Conservation (phyloP, 176 grass and related monocot species). For the Ananas comosus region DNA sequence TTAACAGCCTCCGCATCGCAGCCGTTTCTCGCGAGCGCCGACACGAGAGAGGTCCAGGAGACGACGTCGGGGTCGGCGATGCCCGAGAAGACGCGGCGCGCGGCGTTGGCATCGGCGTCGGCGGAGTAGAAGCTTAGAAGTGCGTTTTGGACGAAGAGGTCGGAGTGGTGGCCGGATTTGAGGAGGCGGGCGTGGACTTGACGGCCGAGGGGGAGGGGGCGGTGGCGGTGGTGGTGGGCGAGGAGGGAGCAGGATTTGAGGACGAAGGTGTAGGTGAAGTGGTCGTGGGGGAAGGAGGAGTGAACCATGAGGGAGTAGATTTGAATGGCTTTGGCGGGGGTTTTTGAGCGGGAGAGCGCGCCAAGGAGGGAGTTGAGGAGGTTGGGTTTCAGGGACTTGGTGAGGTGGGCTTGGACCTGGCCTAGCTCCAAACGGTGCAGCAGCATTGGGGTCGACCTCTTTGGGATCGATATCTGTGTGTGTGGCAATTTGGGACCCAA, state of each 20-base stretch:
- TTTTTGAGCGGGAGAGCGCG: background rate
- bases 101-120: constrained; percentile 5
- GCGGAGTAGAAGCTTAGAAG: constrained; percentile 40
- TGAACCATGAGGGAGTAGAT: background rate
- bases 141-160: constrained; percentile 31
- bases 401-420: background rate
- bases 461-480: too few relatives aligned
- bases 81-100: constrained; percentile 12
- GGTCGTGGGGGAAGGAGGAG: background rate
- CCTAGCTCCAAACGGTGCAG: background rate
- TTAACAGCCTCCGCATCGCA: constrained; percentile 33
- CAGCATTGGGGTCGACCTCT: background rate
- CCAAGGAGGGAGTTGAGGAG: background rate
- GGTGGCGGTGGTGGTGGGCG: background rate
- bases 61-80: constrained; percentile 26
- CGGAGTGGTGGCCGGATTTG: constrained; percentile 34
- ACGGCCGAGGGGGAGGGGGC: constrained; percentile 18
- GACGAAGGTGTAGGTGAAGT: constrained; percentile 22
- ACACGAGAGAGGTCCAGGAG: constrained; percentile 41
- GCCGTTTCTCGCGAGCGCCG: constrained; percentile 33
- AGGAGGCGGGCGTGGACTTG: constrained; percentile 41
- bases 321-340: background rate
- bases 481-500: too few relatives aligned
- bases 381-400: background rate
- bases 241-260: constrained; percentile 23